Base-by-base conservation (phyloP, 495 filamentous ascomycete species). In the Neurospora hispaniola region DNA sequence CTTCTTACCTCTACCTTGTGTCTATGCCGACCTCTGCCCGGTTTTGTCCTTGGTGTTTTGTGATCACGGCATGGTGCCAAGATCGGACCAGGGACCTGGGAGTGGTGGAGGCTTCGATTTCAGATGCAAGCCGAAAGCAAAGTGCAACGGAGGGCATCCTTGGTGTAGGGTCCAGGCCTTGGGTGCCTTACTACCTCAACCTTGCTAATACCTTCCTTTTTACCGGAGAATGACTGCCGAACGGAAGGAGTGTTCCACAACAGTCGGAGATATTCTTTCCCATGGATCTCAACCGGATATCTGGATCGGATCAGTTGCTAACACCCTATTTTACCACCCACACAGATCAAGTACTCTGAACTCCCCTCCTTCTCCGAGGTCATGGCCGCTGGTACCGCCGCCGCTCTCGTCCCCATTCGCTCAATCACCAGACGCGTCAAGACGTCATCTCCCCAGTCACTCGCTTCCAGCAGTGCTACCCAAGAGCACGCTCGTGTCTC, bases 381-480 rank as follows among this genome's bases (percentile, higher is more conserved):
- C 23, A 87, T 97, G 82, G 96, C 95, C 4, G 94, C 93, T 1
- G 96, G 96, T 0, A 99, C 96, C 1, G 96, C 96, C 5, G 96
- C 95, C 0, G 92, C 93, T 1, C 84, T 99, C 59, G 94, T 98
- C 11, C 96, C 96, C 1, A 93, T 99, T 78, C 89, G 90, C 70
- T 94, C 91, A 69, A 97, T 99, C 75, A 93, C 91, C 2, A 89
- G 91, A 79, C 87, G 85, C 74, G 71, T 80, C 54, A 66, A 66
- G 54, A 0, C 54, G 27, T 88, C 87, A 5, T 86, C 81, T 1
- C 76, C 78, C 7, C 76, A 79, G 20, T 82, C 78, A 38, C 81
- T 82, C 27, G 76, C 78, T 12, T 74, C 79, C 35, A 71, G 71
- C 5, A 71, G 71, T 68, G 74, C 69, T 14, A 78, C 27, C 62